Conservation (phyloP, 2,329 filamentous ascomycete genomes). For the Stachybotrys echinatus region DNA sequence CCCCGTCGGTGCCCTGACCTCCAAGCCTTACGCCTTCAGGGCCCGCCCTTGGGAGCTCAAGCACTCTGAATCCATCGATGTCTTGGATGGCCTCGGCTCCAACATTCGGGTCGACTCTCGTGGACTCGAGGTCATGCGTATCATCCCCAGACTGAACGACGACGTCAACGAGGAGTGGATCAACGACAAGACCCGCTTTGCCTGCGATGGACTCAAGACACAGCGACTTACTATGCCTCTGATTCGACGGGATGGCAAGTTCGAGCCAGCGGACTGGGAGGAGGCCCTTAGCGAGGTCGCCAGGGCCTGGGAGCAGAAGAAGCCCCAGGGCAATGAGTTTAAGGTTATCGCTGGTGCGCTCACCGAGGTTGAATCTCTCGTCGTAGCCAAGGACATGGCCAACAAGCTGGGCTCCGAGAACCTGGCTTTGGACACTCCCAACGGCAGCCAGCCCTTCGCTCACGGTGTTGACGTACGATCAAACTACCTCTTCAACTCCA, state of each 20-base stretch:
- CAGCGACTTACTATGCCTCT: slow-evolving; percentile 91
- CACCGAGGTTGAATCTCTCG: slow-evolving; percentile 85
- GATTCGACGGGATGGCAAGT: slow-evolving; percentile 82
- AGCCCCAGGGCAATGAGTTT: slow-evolving; percentile 88
- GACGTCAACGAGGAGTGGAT: slow-evolving; percentile 99
- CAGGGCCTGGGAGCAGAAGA: slow-evolving; percentile 71
- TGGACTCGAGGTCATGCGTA: slow-evolving; percentile 92
- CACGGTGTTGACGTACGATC: slow-evolving; percentile 91
- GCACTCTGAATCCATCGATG: slow-evolving; percentile 93
- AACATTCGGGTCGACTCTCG: slow-evolving; percentile 92
- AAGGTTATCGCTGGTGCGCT: slow-evolving; percentile 91
- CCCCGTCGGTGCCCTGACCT: slow-evolving; percentile 92
- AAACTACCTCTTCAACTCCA: slow-evolving; percentile 96
- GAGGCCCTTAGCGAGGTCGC: slow-evolving; percentile 86
- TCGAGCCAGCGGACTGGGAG: slow-evolving; percentile 91
- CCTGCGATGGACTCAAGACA: slow-evolving; percentile 93
- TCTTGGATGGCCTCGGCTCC: slow-evolving; percentile 86
- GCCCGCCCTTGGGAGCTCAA: slow-evolving; percentile 96
- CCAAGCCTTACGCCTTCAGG: slow-evolving; percentile 96
- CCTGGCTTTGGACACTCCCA: slow-evolving; percentile 83
- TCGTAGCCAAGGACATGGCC: slow-evolving; percentile 94
- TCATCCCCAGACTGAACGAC: slow-evolving; percentile 89
- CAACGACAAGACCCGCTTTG: slow-evolving; percentile 96
- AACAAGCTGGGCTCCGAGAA: slow-evolving; percentile 98
- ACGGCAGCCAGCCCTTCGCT: slow-evolving; percentile 75